Conservation (phyloP, 1,284 basidiomycete species). For the Trametes versicolor region DNA sequence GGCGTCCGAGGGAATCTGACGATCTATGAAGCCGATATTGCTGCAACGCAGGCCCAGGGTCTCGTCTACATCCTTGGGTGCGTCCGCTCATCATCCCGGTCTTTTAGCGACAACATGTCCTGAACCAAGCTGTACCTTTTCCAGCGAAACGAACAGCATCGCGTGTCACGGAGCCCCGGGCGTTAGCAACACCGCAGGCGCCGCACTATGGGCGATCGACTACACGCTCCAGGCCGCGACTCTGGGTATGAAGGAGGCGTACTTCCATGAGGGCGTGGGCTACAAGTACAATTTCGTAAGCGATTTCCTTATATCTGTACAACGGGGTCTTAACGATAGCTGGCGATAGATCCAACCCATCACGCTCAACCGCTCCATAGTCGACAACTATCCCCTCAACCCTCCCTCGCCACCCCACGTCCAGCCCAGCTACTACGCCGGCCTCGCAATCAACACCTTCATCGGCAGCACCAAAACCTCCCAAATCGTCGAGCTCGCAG, state of each 20-base stretch:
- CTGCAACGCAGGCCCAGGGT: slow-evolving; percentile 54
- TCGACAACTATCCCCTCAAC: slow-evolving; percentile 58
- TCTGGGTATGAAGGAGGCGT: slow-evolving; percentile 47
- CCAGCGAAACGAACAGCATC: slow-evolving; percentile 44
- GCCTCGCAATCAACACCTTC: slow-evolving; percentile 57
- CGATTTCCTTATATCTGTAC: neutral
- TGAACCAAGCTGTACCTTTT: neutral
- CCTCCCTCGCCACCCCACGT: slow-evolving; percentile 61
- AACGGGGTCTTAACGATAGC: neutral
- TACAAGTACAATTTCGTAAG: slow-evolving; percentile 55
- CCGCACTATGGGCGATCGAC: slow-evolving; percentile 74
- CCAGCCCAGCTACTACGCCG: slow-evolving; percentile 68
- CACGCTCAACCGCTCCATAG: slow-evolving; percentile 58
- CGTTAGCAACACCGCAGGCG: slow-evolving; percentile 74
- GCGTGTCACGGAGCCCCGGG: slow-evolving; percentile 66
- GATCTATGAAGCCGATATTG: slow-evolving; percentile 58
- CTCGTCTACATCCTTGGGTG: slow-evolving; percentile 70
- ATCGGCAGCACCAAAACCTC: slow-evolving; percentile 51
- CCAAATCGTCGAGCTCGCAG: slow-evolving; percentile 59
- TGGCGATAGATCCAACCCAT: slow-evolving; percentile 60
- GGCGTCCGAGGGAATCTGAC: slow-evolving; percentile 66
- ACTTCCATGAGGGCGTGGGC: slow-evolving; percentile 54
- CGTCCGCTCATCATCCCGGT: neutral
- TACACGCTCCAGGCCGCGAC: slow-evolving; percentile 61
- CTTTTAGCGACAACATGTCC: neutral